phyloP scores from a whole-genome alignment of 495 filamentous ascomycete genomes.

The Podospora australis region DNA sequence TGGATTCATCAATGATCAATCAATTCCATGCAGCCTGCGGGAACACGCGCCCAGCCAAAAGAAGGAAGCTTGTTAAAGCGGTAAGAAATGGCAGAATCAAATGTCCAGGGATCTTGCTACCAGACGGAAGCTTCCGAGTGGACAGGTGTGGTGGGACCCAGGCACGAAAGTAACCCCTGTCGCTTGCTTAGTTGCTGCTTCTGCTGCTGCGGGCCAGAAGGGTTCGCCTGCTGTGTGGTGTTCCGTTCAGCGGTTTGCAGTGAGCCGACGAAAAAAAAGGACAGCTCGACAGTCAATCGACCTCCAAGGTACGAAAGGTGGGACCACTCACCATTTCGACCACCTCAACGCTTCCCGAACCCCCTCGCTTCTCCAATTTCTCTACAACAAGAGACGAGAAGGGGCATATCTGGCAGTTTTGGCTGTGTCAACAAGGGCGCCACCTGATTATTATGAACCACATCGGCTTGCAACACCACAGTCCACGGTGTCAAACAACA shows the following conservation, averaged over 20 bases:
- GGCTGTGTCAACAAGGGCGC: too few relatives aligned
- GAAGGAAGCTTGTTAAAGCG: too few relatives aligned
- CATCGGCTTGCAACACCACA: conserved; percentile 3
- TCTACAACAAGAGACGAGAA: neutral
- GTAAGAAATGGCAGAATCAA: conserved; percentile 4
- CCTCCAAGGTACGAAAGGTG: conserved; percentile 6
- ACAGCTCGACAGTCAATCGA: conserved; percentile 18
- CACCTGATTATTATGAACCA: conserved; percentile 15
- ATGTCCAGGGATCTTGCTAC: neutral
- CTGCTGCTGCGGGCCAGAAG: neutral
- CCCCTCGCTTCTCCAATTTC: conserved; percentile 6
- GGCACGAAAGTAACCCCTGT: conserved; percentile 8
- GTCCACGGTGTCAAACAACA: conserved; percentile 16
- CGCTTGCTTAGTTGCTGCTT: neutral
- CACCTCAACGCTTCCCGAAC: conserved; percentile 1
- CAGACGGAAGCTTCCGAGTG: conserved; percentile 3
- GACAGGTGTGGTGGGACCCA: conserved; percentile 1
- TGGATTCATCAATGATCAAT: too few relatives aligned
- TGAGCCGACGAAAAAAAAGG: conserved; percentile 23
- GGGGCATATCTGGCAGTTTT: neutral
- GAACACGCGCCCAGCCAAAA: too few relatives aligned
- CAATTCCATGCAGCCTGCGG: too few relatives aligned
- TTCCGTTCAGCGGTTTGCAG: neutral
- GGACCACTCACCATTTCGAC: neutral
- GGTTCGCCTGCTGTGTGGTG: neutral